Conservation (phyloP, 2,329 filamentous ascomycete species). For the Venturia aucupariae region DNA sequence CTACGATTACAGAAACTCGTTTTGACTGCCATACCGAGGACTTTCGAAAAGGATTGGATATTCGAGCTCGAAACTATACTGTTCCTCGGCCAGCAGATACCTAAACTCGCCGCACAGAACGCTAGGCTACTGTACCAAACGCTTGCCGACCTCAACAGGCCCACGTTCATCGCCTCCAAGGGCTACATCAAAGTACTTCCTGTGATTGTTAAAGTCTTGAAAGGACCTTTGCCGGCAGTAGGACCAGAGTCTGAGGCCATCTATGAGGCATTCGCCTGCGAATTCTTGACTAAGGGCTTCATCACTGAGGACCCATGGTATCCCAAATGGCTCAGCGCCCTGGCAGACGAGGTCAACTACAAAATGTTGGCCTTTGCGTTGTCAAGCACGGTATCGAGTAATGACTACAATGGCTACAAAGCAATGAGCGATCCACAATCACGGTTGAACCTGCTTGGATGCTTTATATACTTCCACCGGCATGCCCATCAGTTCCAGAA, state of each 20-base stretch:
- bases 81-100: conserved; percentile 8
- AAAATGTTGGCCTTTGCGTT: conserved; percentile 33
- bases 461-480: conserved; percentile 50
- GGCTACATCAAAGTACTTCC: neutral
- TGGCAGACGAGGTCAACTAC: conserved; percentile 43
- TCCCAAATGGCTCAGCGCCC: conserved; percentile 28
- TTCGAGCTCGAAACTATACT: conserved; percentile 17
- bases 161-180: neutral
- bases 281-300: conserved; percentile 38
- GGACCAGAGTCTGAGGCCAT: conserved; percentile 28
- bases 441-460: conserved; percentile 48
- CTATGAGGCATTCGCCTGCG: conserved; percentile 30
- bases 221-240: conserved; percentile 25
- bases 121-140: conserved; percentile 12
- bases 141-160: conserved; percentile 2
- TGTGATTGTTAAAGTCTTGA: conserved; percentile 20
- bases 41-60: conserved; percentile 14
- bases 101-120: conserved; percentile 9
- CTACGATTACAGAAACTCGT: conserved; percentile 32
- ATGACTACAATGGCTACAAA: conserved; percentile 22
- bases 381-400: conserved; percentile 23
- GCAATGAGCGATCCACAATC: conserved; percentile 28
- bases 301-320: conserved; percentile 27
- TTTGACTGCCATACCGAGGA: conserved; percentile 19
- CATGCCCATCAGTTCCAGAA: conserved; percentile 34